phyloP scores from a whole-genome alignment of 306 rosid species.

The Vigna reflexopilosa region DNA sequence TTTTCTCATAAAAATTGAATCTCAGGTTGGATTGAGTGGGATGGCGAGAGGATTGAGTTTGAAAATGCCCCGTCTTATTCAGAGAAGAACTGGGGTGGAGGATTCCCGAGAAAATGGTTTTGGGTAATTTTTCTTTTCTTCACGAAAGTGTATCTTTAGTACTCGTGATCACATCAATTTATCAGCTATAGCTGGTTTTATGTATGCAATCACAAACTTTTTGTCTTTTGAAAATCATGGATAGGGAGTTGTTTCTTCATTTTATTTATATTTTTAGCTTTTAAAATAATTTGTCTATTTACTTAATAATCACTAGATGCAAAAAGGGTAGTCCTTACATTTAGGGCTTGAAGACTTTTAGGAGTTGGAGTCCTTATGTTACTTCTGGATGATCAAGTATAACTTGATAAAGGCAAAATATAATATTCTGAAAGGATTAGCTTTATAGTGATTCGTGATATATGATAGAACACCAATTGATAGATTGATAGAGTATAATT shows the following conservation, averaged over 20 bases:
- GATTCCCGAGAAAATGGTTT: conserved; percentile 97
- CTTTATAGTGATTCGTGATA: conserved; percentile 11
- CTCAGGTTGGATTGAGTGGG: conserved; percentile 99
- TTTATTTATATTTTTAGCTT: neutral
- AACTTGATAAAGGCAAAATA: conserved; percentile 3
- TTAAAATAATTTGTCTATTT: conserved; percentile 14
- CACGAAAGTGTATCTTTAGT: conserved; percentile 32
- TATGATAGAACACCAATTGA: neutral
- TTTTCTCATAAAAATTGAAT: conserved; percentile 55
- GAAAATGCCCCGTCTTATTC: conserved; percentile 92
- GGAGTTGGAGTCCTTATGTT: conserved; percentile 8
- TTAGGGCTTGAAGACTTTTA: conserved; percentile 22
- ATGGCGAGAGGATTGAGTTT: conserved; percentile 87
- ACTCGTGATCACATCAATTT: conserved; percentile 22
- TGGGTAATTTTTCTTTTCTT: conserved; percentile 69
- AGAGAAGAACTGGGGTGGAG: conserved; percentile 99
- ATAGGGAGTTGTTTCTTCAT: conserved; percentile 26
- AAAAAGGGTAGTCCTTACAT: conserved; percentile 23
- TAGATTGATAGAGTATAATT: neutral
- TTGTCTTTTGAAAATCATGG: conserved; percentile 23
- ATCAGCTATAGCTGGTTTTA: conserved; percentile 20
- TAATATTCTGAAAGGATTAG: conserved; percentile 4
- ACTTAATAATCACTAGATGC: conserved; percentile 11
- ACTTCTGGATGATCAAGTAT: conserved; percentile 14
- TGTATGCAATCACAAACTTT: conserved; percentile 3